A percentile compares a stretch with the other conserved stretches of the same genome.
phyloP scores from a whole-genome alignment of 805 yeast species.

The Saturnispora sanitii region DNA sequence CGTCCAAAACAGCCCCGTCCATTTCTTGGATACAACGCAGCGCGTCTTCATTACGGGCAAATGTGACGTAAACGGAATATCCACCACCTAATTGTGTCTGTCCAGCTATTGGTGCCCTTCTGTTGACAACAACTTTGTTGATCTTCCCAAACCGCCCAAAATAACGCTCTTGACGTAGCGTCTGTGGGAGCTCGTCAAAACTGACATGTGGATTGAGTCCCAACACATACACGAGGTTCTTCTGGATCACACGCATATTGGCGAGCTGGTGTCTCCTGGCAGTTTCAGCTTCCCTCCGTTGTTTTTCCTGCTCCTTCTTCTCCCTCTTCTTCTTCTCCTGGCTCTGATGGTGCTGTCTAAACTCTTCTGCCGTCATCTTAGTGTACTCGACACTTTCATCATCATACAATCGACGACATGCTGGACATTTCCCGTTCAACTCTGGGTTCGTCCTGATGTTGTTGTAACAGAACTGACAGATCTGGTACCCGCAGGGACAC shows the following conservation, averaged over 20 bases:
- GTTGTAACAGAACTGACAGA: conserved; percentile 96
- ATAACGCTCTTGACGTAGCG: conserved; percentile 80
- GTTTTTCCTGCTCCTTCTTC: conserved; percentile 80
- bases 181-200: conserved; percentile 74
- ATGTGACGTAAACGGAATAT: conserved; percentile 92
- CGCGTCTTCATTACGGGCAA: conserved; percentile 89
- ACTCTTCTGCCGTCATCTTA: conserved; percentile 75
- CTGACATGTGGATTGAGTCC: conserved; percentile 86
- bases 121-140: conserved; percentile 85
- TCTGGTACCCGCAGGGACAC: conserved; percentile 99
- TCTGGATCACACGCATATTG: conserved; percentile 97
- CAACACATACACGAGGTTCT: conserved; percentile 90
- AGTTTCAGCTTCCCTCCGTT: conserved; percentile 81
- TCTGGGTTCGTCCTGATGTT: conserved; percentile 94
- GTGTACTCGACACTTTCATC: conserved; percentile 88
- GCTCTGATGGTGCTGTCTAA: conserved; percentile 70
- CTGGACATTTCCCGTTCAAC: conserved; percentile 93
- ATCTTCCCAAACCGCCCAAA: conserved; percentile 99
- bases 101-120: conserved; percentile 44
- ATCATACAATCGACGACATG: conserved; percentile 88
- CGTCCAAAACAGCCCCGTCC: conserved; percentile 89
- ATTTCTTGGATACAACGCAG: conserved; percentile 85
- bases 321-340: conserved; percentile 75
- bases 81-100: conserved; percentile 47
- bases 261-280: conserved; percentile 81